Base-by-base conservation (phyloP, 78 protist species). In the Dictyostelium firmibasis region DNA sequence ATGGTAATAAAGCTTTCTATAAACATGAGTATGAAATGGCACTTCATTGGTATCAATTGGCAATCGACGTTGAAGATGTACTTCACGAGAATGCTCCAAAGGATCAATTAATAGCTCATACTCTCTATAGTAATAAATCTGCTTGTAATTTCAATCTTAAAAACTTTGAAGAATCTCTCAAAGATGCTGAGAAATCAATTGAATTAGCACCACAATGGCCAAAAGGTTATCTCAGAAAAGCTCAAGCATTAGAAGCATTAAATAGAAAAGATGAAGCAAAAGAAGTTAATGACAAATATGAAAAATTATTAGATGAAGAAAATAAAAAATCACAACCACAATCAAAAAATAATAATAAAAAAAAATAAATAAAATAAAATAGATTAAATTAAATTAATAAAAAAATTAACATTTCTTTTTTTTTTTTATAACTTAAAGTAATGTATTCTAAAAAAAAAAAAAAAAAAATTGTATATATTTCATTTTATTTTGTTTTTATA, bases 41-140 rank as follows among this genome's bases (percentile, higher is more conserved):
- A 23, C 70, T 79, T 43, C 83, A 88, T 64, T 88, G 93, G 93
- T 88, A 88, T 20, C 93, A 88, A 64, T 79, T 88, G 33, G 93
- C 93, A 10, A 60, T 67, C 14, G 86, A 79, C 20, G 93, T 88
- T 16, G 93, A 88, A 36, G 93, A 79, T 53, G 86, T 88, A 8
- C 74, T 57, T 18, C 8, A 44, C 31, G 93, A 88, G 43, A 83
- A 67, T 25, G n/a, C 25, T 7, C 44, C 31, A 14, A 72, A 75
- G 8, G 64, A 44, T 35, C 50, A 78, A 62, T 36, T 72, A n/a
- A 88, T 88, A 62, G 57, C 84, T 13, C 35, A 88, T 43, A 67
- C 44, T 29, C 60, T 88, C 38, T 78, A 43, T 23, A 88, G 93
- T 29, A 88, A 88, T 74, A 88, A 78, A 64, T 76, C 93, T 20